These are phyloP conservation scores for Magnolia officinalis DNA, from an alignment of 164 flowering plant genomes.

Conservation along the genomic window DNA sequence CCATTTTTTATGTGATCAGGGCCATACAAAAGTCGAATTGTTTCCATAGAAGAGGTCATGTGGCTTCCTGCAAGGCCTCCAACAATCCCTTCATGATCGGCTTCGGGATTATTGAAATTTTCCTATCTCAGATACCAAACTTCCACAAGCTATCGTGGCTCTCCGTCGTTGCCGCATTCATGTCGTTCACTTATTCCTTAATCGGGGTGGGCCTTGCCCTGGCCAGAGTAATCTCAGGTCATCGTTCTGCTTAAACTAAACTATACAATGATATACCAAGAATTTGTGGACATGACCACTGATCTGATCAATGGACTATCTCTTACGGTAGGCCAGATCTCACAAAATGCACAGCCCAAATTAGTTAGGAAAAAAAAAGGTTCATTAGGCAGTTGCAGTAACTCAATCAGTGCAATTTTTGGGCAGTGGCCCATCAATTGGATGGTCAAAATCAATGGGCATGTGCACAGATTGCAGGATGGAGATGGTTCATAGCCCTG, in stretches of 20 bases:
- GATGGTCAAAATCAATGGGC: not conserved
- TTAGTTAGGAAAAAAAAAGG: no score
- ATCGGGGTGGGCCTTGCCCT: constrained; percentile 39
- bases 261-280: not conserved
- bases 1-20: constrained; percentile 16
- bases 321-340: no score
- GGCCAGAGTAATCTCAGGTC: constrained; percentile 53
- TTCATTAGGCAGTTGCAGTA: not conserved
- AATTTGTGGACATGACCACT: not conserved
- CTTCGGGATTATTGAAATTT: constrained; percentile 52
- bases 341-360: no score
- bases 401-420: not conserved
- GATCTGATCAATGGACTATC: no score
- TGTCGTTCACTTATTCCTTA: constrained; percentile 68
- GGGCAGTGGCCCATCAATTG: not conserved
- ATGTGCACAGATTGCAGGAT: not conserved
- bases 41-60: constrained; percentile 41
- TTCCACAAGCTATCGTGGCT: constrained; percentile 67
- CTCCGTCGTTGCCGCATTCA: constrained; percentile 61
- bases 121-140: constrained; percentile 73
- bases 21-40: constrained; percentile 45
- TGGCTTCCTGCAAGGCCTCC: constrained; percentile 54
- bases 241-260: not conserved
- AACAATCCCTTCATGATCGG: constrained; percentile 72
- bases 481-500: not conserved